Evolutionary conservation across 495 filamentous ascomycete species (phyloP).

Genomic region (Apodospora peruviana): DNA sequence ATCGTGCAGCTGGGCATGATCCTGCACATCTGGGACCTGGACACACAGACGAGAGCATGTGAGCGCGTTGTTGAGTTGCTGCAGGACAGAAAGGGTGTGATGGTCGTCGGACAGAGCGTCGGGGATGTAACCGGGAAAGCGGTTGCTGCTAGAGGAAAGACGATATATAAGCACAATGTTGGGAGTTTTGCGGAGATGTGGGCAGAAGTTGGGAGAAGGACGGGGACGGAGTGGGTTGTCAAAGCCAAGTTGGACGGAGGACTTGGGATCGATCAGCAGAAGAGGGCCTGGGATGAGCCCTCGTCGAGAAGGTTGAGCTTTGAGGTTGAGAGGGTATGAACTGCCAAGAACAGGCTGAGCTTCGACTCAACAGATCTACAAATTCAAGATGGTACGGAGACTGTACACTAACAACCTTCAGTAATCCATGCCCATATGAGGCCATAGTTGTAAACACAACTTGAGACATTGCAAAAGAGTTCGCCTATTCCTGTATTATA

Average conservation of each 20-base stretch:
- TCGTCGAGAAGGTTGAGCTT: too few relatives aligned
- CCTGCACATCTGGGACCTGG: conserved; percentile 41
- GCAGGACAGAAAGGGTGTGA: conserved; percentile 25
- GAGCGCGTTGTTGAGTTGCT: conserved; percentile 29
- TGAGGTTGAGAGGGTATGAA: too few relatives aligned
- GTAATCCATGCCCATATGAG: too few relatives aligned
- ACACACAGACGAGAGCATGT: conserved; percentile 31
- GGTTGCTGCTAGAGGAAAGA: conserved; percentile 6
- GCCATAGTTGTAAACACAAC: too few relatives aligned
- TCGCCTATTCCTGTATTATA: too few relatives aligned
- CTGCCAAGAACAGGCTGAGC: too few relatives aligned
- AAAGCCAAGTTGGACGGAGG: conserved; percentile 14
- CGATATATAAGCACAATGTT: conserved; percentile 36
- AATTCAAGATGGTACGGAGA: too few relatives aligned
- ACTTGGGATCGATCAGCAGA: conserved; percentile 14
- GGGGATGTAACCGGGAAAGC: too few relatives aligned
- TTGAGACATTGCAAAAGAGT: too few relatives aligned
- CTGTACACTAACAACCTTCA: too few relatives aligned
- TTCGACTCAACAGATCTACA: too few relatives aligned
- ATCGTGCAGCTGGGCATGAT: conserved; percentile 40
- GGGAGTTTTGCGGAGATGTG: conserved; percentile 38
- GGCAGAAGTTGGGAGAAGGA: conserved; percentile 34
- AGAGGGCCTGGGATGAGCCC: conserved; percentile 18
- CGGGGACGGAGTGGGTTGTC: conserved; percentile 32
- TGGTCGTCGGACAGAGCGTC: conserved; percentile 35